Evolutionary conservation across 495 filamentous ascomycete species (phyloP).

Genomic region (Podospora tetraspora): DNA sequence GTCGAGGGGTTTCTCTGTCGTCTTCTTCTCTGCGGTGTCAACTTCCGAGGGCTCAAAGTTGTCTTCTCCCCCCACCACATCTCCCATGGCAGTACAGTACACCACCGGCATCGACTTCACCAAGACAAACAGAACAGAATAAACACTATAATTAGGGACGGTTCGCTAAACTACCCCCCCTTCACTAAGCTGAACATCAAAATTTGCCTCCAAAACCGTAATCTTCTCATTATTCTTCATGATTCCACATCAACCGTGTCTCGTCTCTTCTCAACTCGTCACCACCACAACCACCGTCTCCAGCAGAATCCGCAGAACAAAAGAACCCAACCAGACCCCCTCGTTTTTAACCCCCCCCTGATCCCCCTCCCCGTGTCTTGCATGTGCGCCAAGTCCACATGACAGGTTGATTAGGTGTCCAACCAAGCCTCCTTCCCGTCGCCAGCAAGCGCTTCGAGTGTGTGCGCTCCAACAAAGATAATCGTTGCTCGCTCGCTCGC

Average conservation of each 20-base stretch:
- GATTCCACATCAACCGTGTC: not conserved
- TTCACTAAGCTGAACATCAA: not conserved
- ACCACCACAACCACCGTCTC: not conserved
- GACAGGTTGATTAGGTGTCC: not conserved
- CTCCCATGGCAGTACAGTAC: not conserved
- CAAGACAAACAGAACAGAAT: not conserved
- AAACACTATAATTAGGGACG: not conserved
- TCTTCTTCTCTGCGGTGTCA: not conserved
- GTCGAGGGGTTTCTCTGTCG: not conserved
- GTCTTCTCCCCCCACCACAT: not conserved
- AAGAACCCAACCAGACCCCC: not conserved
- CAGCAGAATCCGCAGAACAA: not conserved
- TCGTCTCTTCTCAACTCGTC: not conserved
- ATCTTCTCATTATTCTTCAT: not conserved
- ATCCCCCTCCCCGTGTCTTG: not conserved
- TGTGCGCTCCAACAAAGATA: not conserved
- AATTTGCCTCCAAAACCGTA: not conserved
- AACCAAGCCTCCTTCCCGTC: not conserved
- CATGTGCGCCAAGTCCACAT: not conserved
- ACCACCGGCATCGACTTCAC: not conserved
- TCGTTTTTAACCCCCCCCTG: not conserved
- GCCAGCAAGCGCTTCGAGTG: not conserved
- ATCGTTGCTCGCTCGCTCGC: not conserved
- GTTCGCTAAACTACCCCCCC: not conserved
- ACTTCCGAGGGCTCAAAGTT: too few species aligned